Evolutionary conservation across 768 basidiomycete species (phyloP).

Genomic region (Hericium erinaceus): DNA sequence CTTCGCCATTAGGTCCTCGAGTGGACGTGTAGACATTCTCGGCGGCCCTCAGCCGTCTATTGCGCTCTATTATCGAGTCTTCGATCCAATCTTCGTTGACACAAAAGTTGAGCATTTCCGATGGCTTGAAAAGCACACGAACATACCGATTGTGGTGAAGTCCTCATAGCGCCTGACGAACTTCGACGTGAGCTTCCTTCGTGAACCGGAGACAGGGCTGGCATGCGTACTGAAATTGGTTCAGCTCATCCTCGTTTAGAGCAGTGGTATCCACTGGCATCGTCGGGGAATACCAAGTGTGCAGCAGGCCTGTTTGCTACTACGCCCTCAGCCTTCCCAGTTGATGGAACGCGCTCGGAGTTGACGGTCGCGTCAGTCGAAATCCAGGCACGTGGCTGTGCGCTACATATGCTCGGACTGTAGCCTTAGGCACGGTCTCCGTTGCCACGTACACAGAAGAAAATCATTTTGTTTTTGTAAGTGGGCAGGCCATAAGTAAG

Average conservation of each 20-base stretch:
- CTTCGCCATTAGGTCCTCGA: constrained; percentile 39
- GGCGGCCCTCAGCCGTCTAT: constrained; percentile 60
- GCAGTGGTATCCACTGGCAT: constrained; percentile 24
- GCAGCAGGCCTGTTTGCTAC: neutral
- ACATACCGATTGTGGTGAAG: constrained; percentile 86
- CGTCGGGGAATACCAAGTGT: neutral
- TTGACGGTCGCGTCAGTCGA: too few relatives aligned
- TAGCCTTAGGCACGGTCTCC: too few relatives aligned
- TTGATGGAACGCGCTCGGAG: too few relatives aligned
- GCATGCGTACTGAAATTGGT: constrained; percentile 47
- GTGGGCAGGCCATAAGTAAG: neutral
- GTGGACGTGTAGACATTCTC: constrained; percentile 32
- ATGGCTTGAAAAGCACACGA: constrained; percentile 4
- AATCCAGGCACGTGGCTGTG: too few relatives aligned
- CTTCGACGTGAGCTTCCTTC: too few relatives aligned
- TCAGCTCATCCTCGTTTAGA: constrained; percentile 58
- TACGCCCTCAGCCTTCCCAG: neutral
- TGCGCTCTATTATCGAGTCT: constrained; percentile 85
- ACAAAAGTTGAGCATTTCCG: neutral
- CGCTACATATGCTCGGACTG: too few relatives aligned
- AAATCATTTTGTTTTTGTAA: too few relatives aligned
- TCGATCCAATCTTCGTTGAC: constrained; percentile 82
- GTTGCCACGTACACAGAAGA: too few relatives aligned
- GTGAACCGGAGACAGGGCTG: neutral
- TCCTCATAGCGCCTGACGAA: constrained; percentile 77